These are phyloP conservation scores for Monocercomonoides exilis DNA, from an alignment of 78 protist species.

Conservation along the genomic window DNA sequence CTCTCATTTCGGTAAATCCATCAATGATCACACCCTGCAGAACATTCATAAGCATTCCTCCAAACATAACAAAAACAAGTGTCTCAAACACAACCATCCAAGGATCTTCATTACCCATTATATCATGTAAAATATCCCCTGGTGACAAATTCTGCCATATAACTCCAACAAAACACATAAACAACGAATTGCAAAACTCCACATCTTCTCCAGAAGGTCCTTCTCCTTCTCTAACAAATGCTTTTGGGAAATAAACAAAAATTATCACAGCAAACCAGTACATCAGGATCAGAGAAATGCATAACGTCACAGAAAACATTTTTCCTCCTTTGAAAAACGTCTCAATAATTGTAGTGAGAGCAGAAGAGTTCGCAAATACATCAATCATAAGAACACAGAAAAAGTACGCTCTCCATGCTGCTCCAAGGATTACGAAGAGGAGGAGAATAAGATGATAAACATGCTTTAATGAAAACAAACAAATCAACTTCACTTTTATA, in stretches of 20 bases:
- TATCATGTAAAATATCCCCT: not conserved
- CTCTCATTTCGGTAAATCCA: not conserved
- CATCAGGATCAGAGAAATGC: not conserved
- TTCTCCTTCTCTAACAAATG: no score
- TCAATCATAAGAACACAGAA: not conserved
- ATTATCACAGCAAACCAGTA: not conserved
- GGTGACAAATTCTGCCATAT: not conserved
- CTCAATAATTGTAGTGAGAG: not conserved
- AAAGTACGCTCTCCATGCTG: not conserved
- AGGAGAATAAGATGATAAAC: not conserved
- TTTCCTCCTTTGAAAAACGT: not conserved
- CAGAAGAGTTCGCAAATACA: not conserved
- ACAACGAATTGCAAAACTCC: not conserved
- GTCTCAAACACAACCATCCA: not conserved
- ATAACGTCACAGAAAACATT: not conserved
- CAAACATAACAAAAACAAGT: not conserved
- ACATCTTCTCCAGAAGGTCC: no score
- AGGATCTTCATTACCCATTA: no score
- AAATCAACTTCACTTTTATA: not conserved
- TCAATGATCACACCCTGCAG: not conserved
- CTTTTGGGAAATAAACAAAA: not conserved
- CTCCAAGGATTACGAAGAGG: not conserved
- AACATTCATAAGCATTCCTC: not conserved
- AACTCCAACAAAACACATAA: not conserved
- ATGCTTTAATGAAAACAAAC: not conserved